These are phyloP conservation scores for Jamesozyma piceae DNA, from an alignment of 805 yeast genomes.

Conservation along the genomic window DNA sequence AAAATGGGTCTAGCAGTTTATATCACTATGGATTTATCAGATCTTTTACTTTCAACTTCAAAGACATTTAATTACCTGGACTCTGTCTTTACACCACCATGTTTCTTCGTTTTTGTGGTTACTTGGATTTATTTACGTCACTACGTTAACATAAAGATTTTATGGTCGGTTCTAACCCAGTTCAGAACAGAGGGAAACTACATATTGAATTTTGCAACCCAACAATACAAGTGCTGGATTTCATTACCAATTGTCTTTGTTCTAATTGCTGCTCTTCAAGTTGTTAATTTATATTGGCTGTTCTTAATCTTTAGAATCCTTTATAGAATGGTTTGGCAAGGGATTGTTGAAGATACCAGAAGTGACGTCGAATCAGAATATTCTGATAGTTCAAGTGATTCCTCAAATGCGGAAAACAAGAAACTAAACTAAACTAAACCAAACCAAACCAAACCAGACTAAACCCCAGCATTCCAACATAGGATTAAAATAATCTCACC, in stretches of 20 bases:
- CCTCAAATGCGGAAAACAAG: background rate
- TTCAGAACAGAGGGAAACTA: conserved; percentile 78
- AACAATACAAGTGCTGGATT: conserved; percentile 94
- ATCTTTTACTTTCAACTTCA: conserved; percentile 74
- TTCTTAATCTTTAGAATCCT: conserved; percentile 70
- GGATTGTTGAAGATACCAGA: conserved; percentile 69
- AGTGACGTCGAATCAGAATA: conserved; percentile 57
- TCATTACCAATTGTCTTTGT: conserved; percentile 83
- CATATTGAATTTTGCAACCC: conserved; percentile 72
- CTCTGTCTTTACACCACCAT: conserved; percentile 50
- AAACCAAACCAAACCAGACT: too few species aligned
- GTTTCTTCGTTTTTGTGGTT: conserved; percentile 56
- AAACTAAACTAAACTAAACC: background rate
- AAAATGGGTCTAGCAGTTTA: conserved; percentile 90
- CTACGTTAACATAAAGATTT: conserved; percentile 65
- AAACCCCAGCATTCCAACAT: too few species aligned
- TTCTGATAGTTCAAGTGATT: conserved; percentile 28
- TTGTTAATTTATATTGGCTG: conserved; percentile 85
- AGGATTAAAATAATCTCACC: too few species aligned
- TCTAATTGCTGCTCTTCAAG: conserved; percentile 69
- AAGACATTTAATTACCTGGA: conserved; percentile 84
- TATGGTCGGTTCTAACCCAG: conserved; percentile 80
- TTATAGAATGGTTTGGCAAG: conserved; percentile 51
- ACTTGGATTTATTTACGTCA: conserved; percentile 90
- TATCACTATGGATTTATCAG: conserved; percentile 93